Evolutionary conservation across 148 eudicot genomes (phyloP).

Genomic region (Vaccinium vitisidaea): DNA sequence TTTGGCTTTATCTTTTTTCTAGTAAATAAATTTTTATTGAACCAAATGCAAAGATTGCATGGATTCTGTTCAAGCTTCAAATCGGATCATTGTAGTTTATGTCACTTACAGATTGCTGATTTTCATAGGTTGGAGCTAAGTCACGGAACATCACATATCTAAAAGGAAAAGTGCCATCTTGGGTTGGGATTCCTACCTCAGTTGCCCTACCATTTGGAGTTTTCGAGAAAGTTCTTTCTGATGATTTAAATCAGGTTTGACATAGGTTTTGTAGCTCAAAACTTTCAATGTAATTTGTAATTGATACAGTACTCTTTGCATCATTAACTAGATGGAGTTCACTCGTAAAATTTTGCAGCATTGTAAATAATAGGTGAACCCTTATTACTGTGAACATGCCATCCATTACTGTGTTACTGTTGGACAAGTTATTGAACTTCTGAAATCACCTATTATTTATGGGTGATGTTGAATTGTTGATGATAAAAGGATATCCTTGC

Average conservation of each 20-base stretch:
- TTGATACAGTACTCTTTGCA: neutral
- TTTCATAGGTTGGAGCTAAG: conserved; percentile 88
- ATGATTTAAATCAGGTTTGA: conserved; percentile 65
- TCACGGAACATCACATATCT: conserved; percentile 92
- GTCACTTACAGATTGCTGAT: conserved; percentile 3
- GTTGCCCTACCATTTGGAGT: conserved; percentile 94
- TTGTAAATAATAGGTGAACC: neutral
- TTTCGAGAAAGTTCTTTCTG: conserved; percentile 83
- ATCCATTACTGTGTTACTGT: neutral
- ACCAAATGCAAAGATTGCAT: neutral
- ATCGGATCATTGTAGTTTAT: neutral
- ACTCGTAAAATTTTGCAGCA: neutral
- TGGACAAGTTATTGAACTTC: neutral
- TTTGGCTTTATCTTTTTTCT: neutral
- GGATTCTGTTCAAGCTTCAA: neutral
- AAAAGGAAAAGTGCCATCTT: conserved; percentile 85
- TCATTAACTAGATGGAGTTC: neutral
- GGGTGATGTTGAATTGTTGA: neutral
- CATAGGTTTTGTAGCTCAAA: neutral
- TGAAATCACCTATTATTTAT: neutral
- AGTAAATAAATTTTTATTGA: neutral
- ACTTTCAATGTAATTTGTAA: neutral
- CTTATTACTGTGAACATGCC: neutral
- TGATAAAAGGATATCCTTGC: conserved; percentile 4
- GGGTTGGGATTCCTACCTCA: conserved; percentile 93